These are phyloP conservation scores for Suillus luteus DNA, from an alignment of 768 basidiomycete species.

Conservation along the genomic window DNA sequence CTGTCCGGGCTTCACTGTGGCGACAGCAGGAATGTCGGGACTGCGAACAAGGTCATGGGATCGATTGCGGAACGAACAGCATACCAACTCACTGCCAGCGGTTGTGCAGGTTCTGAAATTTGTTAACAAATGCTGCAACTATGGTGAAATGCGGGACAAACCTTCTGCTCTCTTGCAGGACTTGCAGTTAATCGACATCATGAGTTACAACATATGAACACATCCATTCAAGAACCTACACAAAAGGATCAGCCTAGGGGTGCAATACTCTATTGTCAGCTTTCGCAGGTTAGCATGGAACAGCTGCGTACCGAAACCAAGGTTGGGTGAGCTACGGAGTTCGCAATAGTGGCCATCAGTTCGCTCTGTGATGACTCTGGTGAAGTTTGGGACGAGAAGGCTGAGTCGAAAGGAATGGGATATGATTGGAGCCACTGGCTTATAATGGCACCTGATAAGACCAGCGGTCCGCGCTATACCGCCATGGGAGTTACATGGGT, in stretches of 20 bases:
- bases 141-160: slow-evolving; percentile 23
- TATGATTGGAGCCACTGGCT: background rate
- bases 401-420: slow-evolving; percentile 2
- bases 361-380: background rate
- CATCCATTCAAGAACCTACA: slow-evolving; percentile 42
- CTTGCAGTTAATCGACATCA: slow-evolving; percentile 27
- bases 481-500: slow-evolving; percentile 3
- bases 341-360: slow-evolving; percentile 60
- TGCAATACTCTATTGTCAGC: slow-evolving; percentile 1
- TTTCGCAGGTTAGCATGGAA: background rate
- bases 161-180: slow-evolving; percentile 59
- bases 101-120: slow-evolving; percentile 59
- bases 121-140: background rate
- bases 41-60: slow-evolving; percentile 30
- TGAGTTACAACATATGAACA: slow-evolving; percentile 6
- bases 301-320: slow-evolving; percentile 49
- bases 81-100: slow-evolving; percentile 65
- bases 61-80: background rate
- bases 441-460: slow-evolving; percentile 12
- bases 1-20: slow-evolving; percentile 63
- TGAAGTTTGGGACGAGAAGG: background rate
- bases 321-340: slow-evolving; percentile 61
- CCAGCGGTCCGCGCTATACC: slow-evolving; percentile 8
- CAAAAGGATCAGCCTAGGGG: slow-evolving; percentile 65
- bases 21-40: slow-evolving; percentile 64